A percentile compares a stretch with the other conserved stretches of the same genome.
These are phyloP conservation scores for Mallotus nudiflorus DNA, from an alignment of 345 rosid species.

Conservation along the genomic window DNA sequence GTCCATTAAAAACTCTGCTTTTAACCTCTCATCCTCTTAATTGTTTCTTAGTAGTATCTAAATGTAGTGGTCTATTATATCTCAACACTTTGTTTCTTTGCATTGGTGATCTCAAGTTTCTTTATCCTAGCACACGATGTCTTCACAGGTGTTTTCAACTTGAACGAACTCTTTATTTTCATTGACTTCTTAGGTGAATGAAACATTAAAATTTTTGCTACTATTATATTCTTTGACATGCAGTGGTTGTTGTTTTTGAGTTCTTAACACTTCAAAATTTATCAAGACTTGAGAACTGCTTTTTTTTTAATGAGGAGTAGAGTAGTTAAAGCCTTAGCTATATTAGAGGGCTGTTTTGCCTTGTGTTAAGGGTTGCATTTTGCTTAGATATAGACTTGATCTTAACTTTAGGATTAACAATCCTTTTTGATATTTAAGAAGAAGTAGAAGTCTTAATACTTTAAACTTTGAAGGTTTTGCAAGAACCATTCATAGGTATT, in stretches of 20 bases:
- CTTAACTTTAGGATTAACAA: conserved; percentile 47
- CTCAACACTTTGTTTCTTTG: conserved; percentile 41
- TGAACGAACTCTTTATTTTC: conserved; percentile 54
- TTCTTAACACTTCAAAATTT: conserved; percentile 63
- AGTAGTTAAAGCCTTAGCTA: conserved; percentile 59
- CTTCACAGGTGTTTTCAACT: conserved; percentile 46
- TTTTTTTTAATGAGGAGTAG: conserved; percentile 48
- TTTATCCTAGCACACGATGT: conserved; percentile 57
- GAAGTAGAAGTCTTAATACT: conserved; percentile 61
- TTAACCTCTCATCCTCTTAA: conserved; percentile 69
- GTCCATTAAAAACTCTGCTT: conserved; percentile 81
- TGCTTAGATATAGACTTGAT: conserved; percentile 30
- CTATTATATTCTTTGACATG: conserved; percentile 40
- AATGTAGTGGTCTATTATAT: conserved; percentile 25
- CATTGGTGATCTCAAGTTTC: conserved; percentile 60
- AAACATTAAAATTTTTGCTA: conserved; percentile 72
- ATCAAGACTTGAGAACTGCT: conserved; percentile 48
- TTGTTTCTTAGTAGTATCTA: conserved; percentile 45
- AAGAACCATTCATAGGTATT: conserved; percentile 86
- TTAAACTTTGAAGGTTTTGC: conserved; percentile 72
- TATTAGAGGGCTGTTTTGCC: conserved; percentile 32
- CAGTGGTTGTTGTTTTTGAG: conserved; percentile 38
- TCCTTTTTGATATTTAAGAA: conserved; percentile 62
- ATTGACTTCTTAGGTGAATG: conserved; percentile 69
- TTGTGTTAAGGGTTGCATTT: conserved; percentile 44